Evolutionary conservation across 2,329 filamentous ascomycete species (phyloP), one percentile per base, ranked within the genome.

Genomic region (Ascochyta pisi): DNA sequence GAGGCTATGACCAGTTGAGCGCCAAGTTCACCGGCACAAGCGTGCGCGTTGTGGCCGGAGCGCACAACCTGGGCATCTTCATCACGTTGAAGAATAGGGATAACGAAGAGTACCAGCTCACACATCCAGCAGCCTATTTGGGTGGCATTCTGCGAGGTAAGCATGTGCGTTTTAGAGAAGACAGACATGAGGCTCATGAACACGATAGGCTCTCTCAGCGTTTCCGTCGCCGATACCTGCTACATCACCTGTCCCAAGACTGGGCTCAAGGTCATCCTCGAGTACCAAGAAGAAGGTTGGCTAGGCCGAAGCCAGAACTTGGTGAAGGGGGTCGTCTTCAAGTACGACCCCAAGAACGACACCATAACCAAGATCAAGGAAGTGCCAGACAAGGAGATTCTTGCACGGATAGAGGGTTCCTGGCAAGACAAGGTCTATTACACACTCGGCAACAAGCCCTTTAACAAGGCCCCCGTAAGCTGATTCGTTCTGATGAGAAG

Each of bases 11-110:
- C 72, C 95, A 99, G 79, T 88, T 99, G 68, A 94, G 90, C 65
- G 95, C 95, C 71, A 98, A 97, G 77, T 99, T 99, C 78, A 98
- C 95, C 1, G 95, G 95, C 54, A 97, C 95, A 16, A 94, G 91
- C 66, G 85, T 99, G 76, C 92, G 92, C 73, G 94, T 99, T 34
- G 88, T 89, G 22, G 92, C 95, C 0, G 95, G 95, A 61, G 88
- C 93, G 72, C 92, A 96, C 79, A 99, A 99, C 76, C 82, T 96
- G 63, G 95, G 95, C 62, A 98, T 99, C 67, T 99, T 97, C 78
- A 89, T 99, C 74, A 93, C 86, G 9, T 79, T 98, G 24, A 86
- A 92, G 68, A 89, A 87, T 61, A 84, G 90, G 49, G 86, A 89
- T 66, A 85, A 94, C 70, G 95, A 99, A 79, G 90, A 93, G 60